Conservation (phyloP, 192 early-diverging fungal genomes). For the Backusella parvicylindrica region DNA sequence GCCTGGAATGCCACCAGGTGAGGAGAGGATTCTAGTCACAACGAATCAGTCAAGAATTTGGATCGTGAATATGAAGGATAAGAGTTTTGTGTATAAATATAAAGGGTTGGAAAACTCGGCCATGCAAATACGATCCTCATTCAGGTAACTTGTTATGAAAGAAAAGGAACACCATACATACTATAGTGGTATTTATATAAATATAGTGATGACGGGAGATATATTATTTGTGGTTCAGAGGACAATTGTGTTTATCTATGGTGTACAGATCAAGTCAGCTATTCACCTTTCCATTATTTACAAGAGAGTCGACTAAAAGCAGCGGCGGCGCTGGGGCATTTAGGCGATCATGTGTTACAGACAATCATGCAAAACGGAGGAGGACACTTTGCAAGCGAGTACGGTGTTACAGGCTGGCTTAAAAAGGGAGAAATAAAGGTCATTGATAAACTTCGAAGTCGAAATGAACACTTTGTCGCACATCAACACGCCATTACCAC, state of each 20-base stretch:
- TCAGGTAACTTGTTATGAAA: conserved; percentile 37
- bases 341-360: conserved; percentile 16
- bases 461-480: conserved; percentile 42
- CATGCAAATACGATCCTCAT: conserved; percentile 72
- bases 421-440: conserved; percentile 21
- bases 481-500: conserved; percentile 53
- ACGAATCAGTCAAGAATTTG: conserved; percentile 83
- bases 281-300: conserved; percentile 14
- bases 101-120: conserved; percentile 71
- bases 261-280: conserved; percentile 44
- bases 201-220: conserved; percentile 64
- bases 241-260: conserved; percentile 76
- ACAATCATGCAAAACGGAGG: conserved; percentile 5
- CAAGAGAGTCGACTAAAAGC: conserved; percentile 24
- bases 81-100: conserved; percentile 75
- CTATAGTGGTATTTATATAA: background rate
- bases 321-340: conserved; percentile 14
- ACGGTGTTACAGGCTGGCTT: conserved; percentile 17
- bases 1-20: conserved; percentile 49
- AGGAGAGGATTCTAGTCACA: conserved; percentile 68
- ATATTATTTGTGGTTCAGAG: conserved; percentile 82
- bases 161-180: background rate
- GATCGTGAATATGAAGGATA: conserved; percentile 74
- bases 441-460: conserved; percentile 22
- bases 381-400: background rate